A percentile compares a stretch with the other conserved stretches of the same genome.
Conservation (phyloP, 805 yeast species). For the Hemisphaericaspora nanyangensis region DNA sequence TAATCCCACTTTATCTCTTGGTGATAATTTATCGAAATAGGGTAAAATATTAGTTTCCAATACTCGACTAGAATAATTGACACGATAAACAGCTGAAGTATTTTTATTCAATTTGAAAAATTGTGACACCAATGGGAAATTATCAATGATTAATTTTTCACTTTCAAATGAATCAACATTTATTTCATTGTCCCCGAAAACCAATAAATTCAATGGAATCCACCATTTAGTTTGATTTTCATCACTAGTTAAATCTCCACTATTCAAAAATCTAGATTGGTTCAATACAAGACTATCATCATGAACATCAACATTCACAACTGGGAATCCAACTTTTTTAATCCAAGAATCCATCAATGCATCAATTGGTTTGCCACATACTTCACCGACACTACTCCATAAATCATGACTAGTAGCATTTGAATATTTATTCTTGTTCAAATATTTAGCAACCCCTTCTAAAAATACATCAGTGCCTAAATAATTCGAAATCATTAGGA, state of each 20-base stretch:
- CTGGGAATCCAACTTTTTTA: slow-evolving; percentile 68
- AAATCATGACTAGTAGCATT: slow-evolving; percentile 74
- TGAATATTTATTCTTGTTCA: slow-evolving; percentile 57
- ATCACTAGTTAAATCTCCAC: slow-evolving; percentile 56
- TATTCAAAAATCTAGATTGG: slow-evolving; percentile 60
- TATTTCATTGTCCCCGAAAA: neutral
- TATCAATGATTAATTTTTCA: slow-evolving; percentile 17
- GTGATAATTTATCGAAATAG: slow-evolving; percentile 33
- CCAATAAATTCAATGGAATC: slow-evolving; percentile 46
- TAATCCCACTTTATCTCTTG: slow-evolving; percentile 51
- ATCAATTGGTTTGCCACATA: slow-evolving; percentile 57
- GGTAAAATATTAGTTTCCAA: slow-evolving; percentile 39
- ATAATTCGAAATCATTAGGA: slow-evolving; percentile 70
- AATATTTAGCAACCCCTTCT: slow-evolving; percentile 68
- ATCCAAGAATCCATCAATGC: slow-evolving; percentile 70
- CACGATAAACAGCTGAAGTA: slow-evolving; percentile 51
- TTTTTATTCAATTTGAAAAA: slow-evolving; percentile 49
- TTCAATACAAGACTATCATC: slow-evolving; percentile 35
- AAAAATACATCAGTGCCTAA: slow-evolving; percentile 67
- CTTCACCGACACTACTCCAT: slow-evolving; percentile 64
- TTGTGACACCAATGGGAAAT: slow-evolving; percentile 16
- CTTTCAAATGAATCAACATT: slow-evolving; percentile 20
- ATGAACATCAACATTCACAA: slow-evolving; percentile 47
- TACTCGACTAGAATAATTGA: slow-evolving; percentile 43
- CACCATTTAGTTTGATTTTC: slow-evolving; percentile 60